These are phyloP conservation scores for Rhizopogon roseolus DNA, from an alignment of 768 basidiomycete genomes.

Conservation along the genomic window DNA sequence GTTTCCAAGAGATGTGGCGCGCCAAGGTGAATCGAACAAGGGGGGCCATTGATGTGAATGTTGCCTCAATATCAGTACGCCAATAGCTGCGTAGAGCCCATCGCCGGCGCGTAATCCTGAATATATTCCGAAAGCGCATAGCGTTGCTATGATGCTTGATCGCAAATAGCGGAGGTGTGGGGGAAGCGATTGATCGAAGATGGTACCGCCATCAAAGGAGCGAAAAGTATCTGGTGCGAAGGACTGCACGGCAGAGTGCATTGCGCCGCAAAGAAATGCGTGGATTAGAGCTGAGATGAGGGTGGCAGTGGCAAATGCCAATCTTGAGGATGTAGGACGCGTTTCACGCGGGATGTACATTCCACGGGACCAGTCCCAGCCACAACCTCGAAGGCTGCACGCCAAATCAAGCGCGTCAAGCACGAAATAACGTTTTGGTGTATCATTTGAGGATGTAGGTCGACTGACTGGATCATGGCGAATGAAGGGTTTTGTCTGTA, in stretches of 20 bases:
- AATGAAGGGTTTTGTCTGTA: constrained; percentile 7
- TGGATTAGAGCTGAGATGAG: constrained; percentile 28
- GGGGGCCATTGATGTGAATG: constrained; percentile 29
- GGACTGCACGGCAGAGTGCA: constrained; percentile 43
- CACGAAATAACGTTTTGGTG: not conserved
- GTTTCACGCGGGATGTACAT: constrained; percentile 29
- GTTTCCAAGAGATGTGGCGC: constrained; percentile 29
- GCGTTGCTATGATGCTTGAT: constrained; percentile 37
- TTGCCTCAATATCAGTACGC: constrained; percentile 24
- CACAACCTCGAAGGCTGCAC: constrained; percentile 50
- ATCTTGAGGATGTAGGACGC: constrained; percentile 32
- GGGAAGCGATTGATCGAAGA: constrained; percentile 30
- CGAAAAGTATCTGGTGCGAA: constrained; percentile 35
- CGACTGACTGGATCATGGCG: constrained; percentile 3
- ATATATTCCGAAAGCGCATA: constrained; percentile 42
- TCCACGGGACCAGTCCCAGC: constrained; percentile 54
- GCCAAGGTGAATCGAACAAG: constrained; percentile 28
- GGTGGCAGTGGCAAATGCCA: constrained; percentile 33
- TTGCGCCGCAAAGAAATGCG: constrained; percentile 36
- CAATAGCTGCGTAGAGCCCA: constrained; percentile 15
- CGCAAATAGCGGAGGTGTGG: constrained; percentile 23
- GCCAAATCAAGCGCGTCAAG: constrained; percentile 46
- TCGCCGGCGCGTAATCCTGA: constrained; percentile 35
- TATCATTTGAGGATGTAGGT: not conserved
- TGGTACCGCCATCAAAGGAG: constrained; percentile 16